These are phyloP conservation scores for Clavispora asparagi DNA, from an alignment of 805 yeast species.

Conservation along the genomic window DNA sequence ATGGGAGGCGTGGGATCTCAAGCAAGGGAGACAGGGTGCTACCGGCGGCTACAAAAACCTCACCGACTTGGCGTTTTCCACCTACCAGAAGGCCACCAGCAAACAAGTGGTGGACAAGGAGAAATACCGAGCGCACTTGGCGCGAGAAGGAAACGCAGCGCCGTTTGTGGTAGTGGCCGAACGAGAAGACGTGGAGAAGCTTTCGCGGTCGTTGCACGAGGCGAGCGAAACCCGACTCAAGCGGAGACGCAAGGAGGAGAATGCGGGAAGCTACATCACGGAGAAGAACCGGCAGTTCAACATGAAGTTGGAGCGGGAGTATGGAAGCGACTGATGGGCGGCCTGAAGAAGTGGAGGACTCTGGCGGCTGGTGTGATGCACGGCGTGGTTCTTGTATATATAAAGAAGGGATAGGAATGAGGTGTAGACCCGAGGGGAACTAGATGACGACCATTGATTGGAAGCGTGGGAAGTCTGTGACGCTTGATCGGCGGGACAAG, in stretches of 20 bases:
- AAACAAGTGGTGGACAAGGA: constrained; percentile 34
- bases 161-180: constrained; percentile 33
- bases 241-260: constrained; percentile 34
- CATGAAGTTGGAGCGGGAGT: constrained; percentile 43
- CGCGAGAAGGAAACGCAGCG: constrained; percentile 12
- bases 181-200: constrained; percentile 15
- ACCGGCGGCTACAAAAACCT: constrained; percentile 42
- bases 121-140: constrained; percentile 36
- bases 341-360: too few relatives aligned
- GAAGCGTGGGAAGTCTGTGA: too few relatives aligned
- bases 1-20: constrained; percentile 56
- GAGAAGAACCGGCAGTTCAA: constrained; percentile 73
- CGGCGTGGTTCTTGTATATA: not conserved
- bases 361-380: too few relatives aligned
- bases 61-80: constrained; percentile 51
- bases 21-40: constrained; percentile 21
- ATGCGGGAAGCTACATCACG: constrained; percentile 47
- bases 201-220: constrained; percentile 30
- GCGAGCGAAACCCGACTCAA: constrained; percentile 29
- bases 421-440: not conserved
- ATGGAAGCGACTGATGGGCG: constrained; percentile 1
- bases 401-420: not conserved
- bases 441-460: too few relatives aligned
- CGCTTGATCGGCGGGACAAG: too few relatives aligned
- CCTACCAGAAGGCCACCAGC: constrained; percentile 51